Percentiles rank a stretch among this genome's conserved stretches.
Conservation (phyloP, 352 stramenopile species). For the Thraustochytrium striatum region DNA sequence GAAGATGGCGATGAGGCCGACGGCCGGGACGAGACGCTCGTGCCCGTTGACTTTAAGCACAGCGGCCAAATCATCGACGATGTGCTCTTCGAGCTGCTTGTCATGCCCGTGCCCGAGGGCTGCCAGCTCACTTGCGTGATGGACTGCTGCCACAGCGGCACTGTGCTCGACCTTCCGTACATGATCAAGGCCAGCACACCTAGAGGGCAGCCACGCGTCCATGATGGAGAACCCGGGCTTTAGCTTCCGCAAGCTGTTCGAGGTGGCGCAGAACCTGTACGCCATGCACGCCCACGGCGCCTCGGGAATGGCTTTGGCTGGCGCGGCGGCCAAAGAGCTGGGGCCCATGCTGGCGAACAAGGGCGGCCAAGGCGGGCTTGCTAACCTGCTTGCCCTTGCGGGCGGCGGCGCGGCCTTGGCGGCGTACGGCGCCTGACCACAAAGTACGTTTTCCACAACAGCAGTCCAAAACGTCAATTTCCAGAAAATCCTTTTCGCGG, state of each 20-base stretch:
- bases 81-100: constrained; percentile 35
- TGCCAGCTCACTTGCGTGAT: constrained; percentile 26
- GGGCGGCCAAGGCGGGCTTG: too few relatives aligned
- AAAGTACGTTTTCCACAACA: too few relatives aligned
- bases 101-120: constrained; percentile 22
- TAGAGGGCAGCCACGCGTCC: background rate
- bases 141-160: constrained; percentile 47
- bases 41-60: constrained; percentile 46
- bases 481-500: too few relatives aligned
- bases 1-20: constrained; percentile 42
- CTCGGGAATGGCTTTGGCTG: too few relatives aligned
- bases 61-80: constrained; percentile 39
- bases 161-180: constrained; percentile 39
- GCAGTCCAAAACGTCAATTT: too few relatives aligned
- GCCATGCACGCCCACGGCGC: background rate
- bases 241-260: constrained; percentile 17
- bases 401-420: too few relatives aligned
- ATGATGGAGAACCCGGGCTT: constrained; percentile 41
- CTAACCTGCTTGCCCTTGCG: too few relatives aligned
- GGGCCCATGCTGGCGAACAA: too few relatives aligned
- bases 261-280: constrained; percentile 20
- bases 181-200: constrained; percentile 27
- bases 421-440: too few relatives aligned
- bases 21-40: constrained; percentile 37
- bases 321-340: too few relatives aligned